Evolutionary conservation across 2,329 filamentous ascomycete species (phyloP), one percentile per base, ranked within the genome.

Genomic region (Colletotrichum zoysiae): DNA sequence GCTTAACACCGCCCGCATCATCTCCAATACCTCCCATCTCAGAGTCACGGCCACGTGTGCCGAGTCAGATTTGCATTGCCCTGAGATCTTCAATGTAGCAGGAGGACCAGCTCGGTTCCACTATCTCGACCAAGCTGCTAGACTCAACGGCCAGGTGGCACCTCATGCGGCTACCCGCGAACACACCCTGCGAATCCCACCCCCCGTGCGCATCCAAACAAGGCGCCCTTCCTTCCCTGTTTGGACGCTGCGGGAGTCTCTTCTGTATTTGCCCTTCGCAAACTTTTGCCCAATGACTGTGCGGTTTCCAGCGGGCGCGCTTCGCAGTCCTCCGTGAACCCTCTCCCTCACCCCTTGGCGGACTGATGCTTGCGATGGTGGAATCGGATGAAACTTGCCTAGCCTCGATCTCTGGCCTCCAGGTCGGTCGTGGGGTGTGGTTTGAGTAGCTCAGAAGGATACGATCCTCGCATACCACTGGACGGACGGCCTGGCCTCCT

Each of bases 131-230:
- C 60, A 69, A 65, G 33, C 48, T 59, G 62, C 59, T 59, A 63
- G 61, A 59, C 51, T 67, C 51, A 72, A 56, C 65, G 67, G 67
- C 73, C 57, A 64, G 81, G 78, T 83, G 82, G 82, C 82, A 82
- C 79, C 78, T 83, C 78, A 81, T 87, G 85, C 85, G 85, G 82
- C 81, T 78, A 81, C 77, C 85, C 85, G 83, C 74, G 74, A 78
- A 76, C 23, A 53, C 67, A 60, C 62, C 62, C 65, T 66, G 38
- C 65, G n/a, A 59, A 57, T 40, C 20, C 40, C 59, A 62, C 65
- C 46, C 64, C 64, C 65, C 56, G 67, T 74, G 65, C 67, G 68
- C 65, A 58, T 66, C 65, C 73, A 74, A 74, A 74, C 65, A 74
- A 57, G 56, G 42, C 61, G 53, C 42, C 46, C 57, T 56, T 78